Evolutionary conservation across 2,329 filamentous ascomycete species (phyloP).

Genomic region (Penicillium nordicum): DNA sequence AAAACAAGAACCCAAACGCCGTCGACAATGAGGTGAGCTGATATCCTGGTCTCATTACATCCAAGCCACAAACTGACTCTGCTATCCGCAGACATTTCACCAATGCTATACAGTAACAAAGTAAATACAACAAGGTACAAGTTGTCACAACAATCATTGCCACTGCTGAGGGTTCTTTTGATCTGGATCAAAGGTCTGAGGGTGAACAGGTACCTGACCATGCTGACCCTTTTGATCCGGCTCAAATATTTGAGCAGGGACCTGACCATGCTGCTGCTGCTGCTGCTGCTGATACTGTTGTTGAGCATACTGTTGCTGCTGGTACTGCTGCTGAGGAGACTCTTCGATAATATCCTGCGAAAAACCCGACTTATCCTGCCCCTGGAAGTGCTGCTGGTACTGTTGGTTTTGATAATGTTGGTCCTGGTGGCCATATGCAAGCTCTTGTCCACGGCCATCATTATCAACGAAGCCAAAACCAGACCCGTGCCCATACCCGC

Average conservation of each 20-base stretch:
- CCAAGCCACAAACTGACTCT: neutral
- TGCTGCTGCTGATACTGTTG: neutral
- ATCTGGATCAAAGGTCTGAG: constrained; percentile 1
- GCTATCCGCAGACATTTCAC: neutral
- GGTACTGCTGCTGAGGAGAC: neutral
- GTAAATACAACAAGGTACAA: neutral
- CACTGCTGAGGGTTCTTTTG: constrained; percentile 5
- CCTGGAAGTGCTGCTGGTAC: constrained; percentile 8
- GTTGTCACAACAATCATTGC: neutral
- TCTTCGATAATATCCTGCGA: constrained; percentile 12
- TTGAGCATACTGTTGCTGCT: neutral
- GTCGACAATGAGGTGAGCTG: constrained; percentile 3
- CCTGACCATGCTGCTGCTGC: neutral
- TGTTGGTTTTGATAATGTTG: constrained; percentile 4
- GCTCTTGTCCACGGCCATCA: constrained; percentile 26
- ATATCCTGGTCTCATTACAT: constrained; percentile 2
- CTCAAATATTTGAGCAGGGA: neutral
- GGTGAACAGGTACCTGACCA: neutral
- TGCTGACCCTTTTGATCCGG: neutral
- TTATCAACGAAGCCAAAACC: constrained; percentile 30
- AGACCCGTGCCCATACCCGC: constrained; percentile 15
- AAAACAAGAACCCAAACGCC: constrained; percentile 1
- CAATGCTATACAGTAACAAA: neutral
- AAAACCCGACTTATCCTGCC: constrained; percentile 2
- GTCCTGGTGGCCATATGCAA: constrained; percentile 11